Percentiles rank a stretch among this genome's conserved stretches.
Evolutionary conservation across 164 flowering plant species (phyloP).

Genomic region (Berberis vulgaris): DNA sequence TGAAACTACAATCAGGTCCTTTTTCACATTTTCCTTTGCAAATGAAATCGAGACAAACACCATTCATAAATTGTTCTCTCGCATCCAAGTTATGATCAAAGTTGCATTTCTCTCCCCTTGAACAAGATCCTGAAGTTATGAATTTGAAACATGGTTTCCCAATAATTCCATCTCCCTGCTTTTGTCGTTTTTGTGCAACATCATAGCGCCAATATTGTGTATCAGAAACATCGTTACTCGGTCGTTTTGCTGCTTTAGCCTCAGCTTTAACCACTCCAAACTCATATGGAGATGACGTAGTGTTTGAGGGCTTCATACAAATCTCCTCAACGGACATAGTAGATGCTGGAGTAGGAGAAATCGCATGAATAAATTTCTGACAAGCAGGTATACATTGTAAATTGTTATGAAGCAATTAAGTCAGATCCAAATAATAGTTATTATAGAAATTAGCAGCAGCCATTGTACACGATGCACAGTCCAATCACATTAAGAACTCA

Average conservation of each 20-base stretch:
- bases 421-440: slow-evolving; percentile 12
- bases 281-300: slow-evolving; percentile 71
- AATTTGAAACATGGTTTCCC: slow-evolving; percentile 73
- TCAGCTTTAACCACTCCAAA: slow-evolving; percentile 16
- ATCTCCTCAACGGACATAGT: slow-evolving; percentile 68
- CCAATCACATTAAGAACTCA: too few relatives aligned
- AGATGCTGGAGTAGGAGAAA: slow-evolving; percentile 93
- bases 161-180: slow-evolving; percentile 45
- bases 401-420: slow-evolving; percentile 11
- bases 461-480: neutral
- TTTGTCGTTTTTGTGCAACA: slow-evolving; percentile 67
- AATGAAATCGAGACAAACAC: slow-evolving; percentile 90
- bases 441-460: neutral
- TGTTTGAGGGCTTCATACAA: slow-evolving; percentile 50
- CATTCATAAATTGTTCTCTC: slow-evolving; percentile 58
- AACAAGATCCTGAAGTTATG: slow-evolving; percentile 77
- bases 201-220: slow-evolving; percentile 95
- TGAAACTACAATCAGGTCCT: slow-evolving; percentile 80
- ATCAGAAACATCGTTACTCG: slow-evolving; percentile 37
- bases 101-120: slow-evolving; percentile 64
- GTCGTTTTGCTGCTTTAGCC: slow-evolving; percentile 31
- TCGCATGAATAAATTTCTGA: slow-evolving; percentile 97
- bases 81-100: slow-evolving; percentile 70
- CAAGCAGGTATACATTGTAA: slow-evolving; percentile 16
- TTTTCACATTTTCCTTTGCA: slow-evolving; percentile 91